These are phyloP conservation scores for Primulina huaijiensis DNA, from an alignment of 257 asterid species.

Conservation along the genomic window DNA sequence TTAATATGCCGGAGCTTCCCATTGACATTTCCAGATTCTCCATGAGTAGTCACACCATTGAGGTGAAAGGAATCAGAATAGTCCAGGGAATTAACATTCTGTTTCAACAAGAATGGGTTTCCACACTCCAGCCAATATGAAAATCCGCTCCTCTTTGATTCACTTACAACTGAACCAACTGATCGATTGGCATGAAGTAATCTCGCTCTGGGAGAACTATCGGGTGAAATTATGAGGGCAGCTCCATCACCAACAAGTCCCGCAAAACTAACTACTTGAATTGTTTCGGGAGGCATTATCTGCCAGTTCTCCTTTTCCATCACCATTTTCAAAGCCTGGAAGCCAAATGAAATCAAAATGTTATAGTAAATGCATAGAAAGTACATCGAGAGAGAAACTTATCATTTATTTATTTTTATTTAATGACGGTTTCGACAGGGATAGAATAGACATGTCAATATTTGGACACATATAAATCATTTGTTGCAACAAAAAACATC, in stretches of 20 bases:
- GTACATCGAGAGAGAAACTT: constrained; percentile 24
- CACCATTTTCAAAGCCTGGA: constrained; percentile 97
- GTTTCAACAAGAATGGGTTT: constrained; percentile 69
- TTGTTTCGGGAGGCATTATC: constrained; percentile 78
- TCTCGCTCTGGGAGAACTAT: constrained; percentile 47
- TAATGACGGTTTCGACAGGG: constrained; percentile 1
- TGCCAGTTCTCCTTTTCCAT: constrained; percentile 97
- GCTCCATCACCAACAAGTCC: constrained; percentile 99
- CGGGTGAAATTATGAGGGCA: constrained; percentile 76
- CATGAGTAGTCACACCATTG: constrained; percentile 50
- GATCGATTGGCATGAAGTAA: constrained; percentile 52
- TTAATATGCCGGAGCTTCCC: constrained; percentile 29
- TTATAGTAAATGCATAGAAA: constrained; percentile 17
- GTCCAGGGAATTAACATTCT: constrained; percentile 50
- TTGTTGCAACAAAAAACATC: not conserved
- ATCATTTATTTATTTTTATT: constrained; percentile 11
- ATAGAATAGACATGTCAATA: not conserved
- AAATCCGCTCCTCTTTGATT: constrained; percentile 70
- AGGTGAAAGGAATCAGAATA: constrained; percentile 41
- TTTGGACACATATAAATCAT: constrained; percentile 11
- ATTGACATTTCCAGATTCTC: constrained; percentile 47
- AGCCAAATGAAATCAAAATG: constrained; percentile 30
- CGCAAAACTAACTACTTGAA: constrained; percentile 84
- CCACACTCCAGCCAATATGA: constrained; percentile 72
- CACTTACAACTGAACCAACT: constrained; percentile 46